Conservation (phyloP, 1,139 yeast species). For the Pichia inconspicua region DNA sequence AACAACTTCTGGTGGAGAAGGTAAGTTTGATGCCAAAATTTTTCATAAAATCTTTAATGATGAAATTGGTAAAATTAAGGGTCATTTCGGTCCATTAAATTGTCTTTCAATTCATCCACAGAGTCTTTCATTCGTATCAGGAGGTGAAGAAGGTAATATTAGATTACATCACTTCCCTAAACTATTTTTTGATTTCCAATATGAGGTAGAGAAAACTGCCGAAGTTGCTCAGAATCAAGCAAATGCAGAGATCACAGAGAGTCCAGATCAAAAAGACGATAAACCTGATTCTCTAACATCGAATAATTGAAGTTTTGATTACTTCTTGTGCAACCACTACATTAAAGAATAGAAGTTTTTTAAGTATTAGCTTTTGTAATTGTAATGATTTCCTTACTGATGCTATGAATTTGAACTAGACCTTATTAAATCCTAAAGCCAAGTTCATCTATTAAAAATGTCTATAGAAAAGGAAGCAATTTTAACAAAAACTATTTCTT, state of each 20-base stretch:
- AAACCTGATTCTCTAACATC: background rate
- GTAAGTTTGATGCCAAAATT: constrained; percentile 94
- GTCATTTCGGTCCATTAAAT: constrained; percentile 98
- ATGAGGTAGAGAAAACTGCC: constrained; percentile 84
- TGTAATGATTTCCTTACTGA: background rate
- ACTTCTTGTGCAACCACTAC: background rate
- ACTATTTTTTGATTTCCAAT: constrained; percentile 83
- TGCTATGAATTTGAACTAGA: background rate
- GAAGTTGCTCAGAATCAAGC: constrained; percentile 24
- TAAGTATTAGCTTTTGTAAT: background rate
- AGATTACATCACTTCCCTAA: constrained; percentile 93
- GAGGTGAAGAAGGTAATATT: constrained; percentile 97
- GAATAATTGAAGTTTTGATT: too few relatives aligned
- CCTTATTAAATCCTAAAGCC: background rate
- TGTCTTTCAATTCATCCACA: constrained; percentile 90
- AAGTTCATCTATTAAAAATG: background rate
- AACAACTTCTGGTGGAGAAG: constrained; percentile 87
- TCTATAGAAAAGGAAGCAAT: background rate
- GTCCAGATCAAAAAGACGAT: constrained; percentile 14
- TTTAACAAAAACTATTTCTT: constrained; percentile 1
- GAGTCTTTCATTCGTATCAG: constrained; percentile 89
- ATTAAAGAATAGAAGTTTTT: background rate
- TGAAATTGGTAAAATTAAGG: constrained; percentile 94
- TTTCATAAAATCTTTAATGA: constrained; percentile 92
- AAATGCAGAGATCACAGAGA: constrained; percentile 2